Evolutionary conservation across 2,329 filamentous ascomycete species (phyloP).

Genomic region (Stemphylium beticola): DNA sequence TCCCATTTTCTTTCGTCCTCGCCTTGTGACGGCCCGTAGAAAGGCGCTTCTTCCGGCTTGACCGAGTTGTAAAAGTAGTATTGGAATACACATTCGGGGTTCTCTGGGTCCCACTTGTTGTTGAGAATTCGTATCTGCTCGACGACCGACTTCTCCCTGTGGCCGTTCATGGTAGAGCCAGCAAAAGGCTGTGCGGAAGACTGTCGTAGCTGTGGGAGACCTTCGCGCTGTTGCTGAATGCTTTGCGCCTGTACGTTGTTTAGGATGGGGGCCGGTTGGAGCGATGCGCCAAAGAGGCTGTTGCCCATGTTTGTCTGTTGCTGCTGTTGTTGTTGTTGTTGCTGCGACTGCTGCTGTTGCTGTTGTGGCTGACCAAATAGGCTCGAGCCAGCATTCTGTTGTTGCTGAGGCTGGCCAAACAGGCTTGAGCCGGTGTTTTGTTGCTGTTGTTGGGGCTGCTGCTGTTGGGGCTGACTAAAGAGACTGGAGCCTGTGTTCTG

Average conservation of each 20-base stretch:
- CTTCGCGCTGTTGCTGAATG: slow-evolving; percentile 47
- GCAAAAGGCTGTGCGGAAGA: slow-evolving; percentile 36
- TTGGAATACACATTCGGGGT: slow-evolving; percentile 75
- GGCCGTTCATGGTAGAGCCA: slow-evolving; percentile 34
- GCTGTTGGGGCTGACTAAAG: slow-evolving; percentile 50
- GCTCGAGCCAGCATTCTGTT: slow-evolving; percentile 51
- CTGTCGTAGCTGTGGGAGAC: slow-evolving; percentile 44
- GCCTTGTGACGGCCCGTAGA: slow-evolving; percentile 71
- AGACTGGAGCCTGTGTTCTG: slow-evolving; percentile 49
- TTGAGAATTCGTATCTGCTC: slow-evolving; percentile 75
- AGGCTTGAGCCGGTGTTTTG: slow-evolving; percentile 49
- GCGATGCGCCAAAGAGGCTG: slow-evolving; percentile 48
- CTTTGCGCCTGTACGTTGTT: slow-evolving; percentile 38
- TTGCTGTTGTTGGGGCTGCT: slow-evolving; percentile 50
- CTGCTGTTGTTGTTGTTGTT: slow-evolving; percentile 47
- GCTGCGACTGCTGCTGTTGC: slow-evolving; percentile 23
- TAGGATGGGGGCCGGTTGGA: slow-evolving; percentile 41
- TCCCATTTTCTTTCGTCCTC: slow-evolving; percentile 85
- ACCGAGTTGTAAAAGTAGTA: slow-evolving; percentile 89
- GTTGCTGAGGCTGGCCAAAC: slow-evolving; percentile 51
- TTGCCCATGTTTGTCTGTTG: slow-evolving; percentile 49
- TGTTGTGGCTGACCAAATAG: slow-evolving; percentile 48
- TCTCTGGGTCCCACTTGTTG: slow-evolving; percentile 75
- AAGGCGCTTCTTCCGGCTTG: slow-evolving; percentile 74
- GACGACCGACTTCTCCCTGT: slow-evolving; percentile 71